Base-by-base conservation (phyloP, 257 asterid species). In the Henckelia pumila region DNA sequence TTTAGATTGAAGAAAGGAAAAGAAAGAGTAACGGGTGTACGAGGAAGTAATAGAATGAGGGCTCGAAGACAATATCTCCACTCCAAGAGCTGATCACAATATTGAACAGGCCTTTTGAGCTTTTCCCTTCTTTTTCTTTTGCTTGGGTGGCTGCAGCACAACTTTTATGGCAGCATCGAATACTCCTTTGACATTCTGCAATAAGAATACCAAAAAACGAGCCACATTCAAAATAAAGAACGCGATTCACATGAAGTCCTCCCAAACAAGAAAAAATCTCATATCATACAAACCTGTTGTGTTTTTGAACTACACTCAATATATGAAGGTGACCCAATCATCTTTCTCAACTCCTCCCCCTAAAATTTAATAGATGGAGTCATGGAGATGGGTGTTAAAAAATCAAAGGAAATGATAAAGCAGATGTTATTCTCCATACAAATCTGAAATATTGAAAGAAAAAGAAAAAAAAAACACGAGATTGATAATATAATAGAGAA, bases 91-190 rank as follows among this genome's bases (percentile, higher is more conserved):
- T 10, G 17, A 37, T 37, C 49, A 37, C 49, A 37, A 37, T 37
- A 37, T 37, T 10, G 49, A 37, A 57, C 87, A 82, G n/a, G 78
- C 84, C 76, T 69, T 81, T 58, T 78, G 82, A 53, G 70, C 72
- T 73, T 77, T 82, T 17, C 81, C 76, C 61, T 82, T 82, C 81
- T 82, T 82, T 72, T 79, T 82, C 79, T 82, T 77, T 77, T 70
- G 75, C 70, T 82, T 79, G 65, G 87, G 87, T 6, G 87, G 87
- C 75, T 79, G 85, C 35, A 82, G 85, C 70, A 82, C 87, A 23
- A 82, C 85, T 71, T 79, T 82, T 19, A 82, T 82, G 23, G 87
- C 85, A 63, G 85, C 87, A 75, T 82, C 87, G 67, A 82, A 82
- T 26, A 82, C 87, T 63, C 53, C 75, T 79, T 82, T 82, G 77